phyloP scores from a whole-genome alignment of 2,329 filamentous ascomycete species.

The Sclerotinia trifoliorum region DNA sequence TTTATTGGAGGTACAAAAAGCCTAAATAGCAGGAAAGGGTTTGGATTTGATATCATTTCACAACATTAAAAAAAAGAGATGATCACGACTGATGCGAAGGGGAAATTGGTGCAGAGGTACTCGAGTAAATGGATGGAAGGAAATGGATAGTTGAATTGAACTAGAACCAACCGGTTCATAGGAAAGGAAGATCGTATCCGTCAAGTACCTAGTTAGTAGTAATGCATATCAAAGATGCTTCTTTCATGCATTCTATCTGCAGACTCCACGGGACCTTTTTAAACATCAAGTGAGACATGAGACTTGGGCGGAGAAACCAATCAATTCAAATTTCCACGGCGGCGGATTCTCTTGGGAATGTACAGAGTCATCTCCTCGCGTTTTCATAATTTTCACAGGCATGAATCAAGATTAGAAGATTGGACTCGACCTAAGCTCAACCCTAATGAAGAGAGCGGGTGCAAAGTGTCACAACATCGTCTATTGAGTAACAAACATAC shows the following conservation, averaged over 20 bases:
- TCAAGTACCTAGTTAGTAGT: neutral
- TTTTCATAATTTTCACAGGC: neutral
- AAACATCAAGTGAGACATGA: neutral
- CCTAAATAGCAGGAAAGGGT: neutral
- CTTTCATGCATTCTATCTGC: conserved; percentile 11
- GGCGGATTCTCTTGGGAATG: conserved; percentile 4
- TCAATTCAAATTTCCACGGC: conserved; percentile 1
- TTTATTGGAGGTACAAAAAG: neutral
- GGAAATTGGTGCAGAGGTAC: too few relatives aligned
- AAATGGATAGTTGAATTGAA: neutral
- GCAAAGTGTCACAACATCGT: neutral
- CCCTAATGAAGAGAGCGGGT: neutral
- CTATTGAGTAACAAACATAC: neutral
- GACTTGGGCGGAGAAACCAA: conserved; percentile 1
- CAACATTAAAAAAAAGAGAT: neutral
- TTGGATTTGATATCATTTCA: neutral
- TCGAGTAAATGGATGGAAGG: too few relatives aligned
- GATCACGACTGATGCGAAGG: neutral
- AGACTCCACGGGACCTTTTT: neutral
- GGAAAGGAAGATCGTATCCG: neutral
- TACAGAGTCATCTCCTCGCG: neutral
- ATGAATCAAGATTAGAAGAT: neutral
- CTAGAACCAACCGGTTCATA: neutral
- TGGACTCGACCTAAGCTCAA: neutral
- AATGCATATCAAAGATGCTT: conserved; percentile 16